Evolutionary conservation across 495 filamentous ascomycete genomes (phyloP), one percentile per base, ranked within the genome.

Genomic region (Aspergillus campestris): DNA sequence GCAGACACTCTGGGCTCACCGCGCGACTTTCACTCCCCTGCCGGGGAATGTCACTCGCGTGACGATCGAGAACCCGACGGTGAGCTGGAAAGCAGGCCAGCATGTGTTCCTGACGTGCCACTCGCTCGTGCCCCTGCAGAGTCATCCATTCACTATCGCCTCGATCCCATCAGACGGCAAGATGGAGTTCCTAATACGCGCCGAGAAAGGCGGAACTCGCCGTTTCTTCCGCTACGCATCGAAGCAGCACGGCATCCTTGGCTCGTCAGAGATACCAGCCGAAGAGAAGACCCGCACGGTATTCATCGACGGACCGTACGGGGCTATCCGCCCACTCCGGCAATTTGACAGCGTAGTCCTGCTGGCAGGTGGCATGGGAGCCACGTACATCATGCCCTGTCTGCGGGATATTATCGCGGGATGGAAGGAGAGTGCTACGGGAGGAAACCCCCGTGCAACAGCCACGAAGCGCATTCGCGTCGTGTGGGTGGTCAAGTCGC

Each of bases 101-200:
- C 84, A 92, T 50, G 70, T 89, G 3, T 88, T 89, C 48, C 70
- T 95, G 6, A 83, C 82, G 51, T 70, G 83, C 45, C 87, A 85
- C 48, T 71, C 68, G 4, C 60, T 94, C 7, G 80, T 75, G 0
- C 77, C 78, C 0, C 55, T 89, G 4, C 84, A 94, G 58, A 78
- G 77, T 1, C 89, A 95, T 44, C 89, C 89, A 0, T 92, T 90
- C 58, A 91, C 87, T 6, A 87, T 94, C 45, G 75, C 81, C 18
- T 78, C 77, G 1, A 61, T 81, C 7, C 77, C 81, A 0, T 62
- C 58, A 1, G 77, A 80, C 38, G 66, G 71, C 7, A 67, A 69
- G 37, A 71, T 92, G 49, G 84, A 89, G 49, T 79, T 94, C 32
- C 69, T 87, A 13, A 71, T 92, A 8, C 79, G 83, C 37, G 77